Evolutionary conservation across 495 filamentous ascomycete species (phyloP), one percentile per base, ranked within the genome.

Genomic region (Elasticomyces elasticus): DNA sequence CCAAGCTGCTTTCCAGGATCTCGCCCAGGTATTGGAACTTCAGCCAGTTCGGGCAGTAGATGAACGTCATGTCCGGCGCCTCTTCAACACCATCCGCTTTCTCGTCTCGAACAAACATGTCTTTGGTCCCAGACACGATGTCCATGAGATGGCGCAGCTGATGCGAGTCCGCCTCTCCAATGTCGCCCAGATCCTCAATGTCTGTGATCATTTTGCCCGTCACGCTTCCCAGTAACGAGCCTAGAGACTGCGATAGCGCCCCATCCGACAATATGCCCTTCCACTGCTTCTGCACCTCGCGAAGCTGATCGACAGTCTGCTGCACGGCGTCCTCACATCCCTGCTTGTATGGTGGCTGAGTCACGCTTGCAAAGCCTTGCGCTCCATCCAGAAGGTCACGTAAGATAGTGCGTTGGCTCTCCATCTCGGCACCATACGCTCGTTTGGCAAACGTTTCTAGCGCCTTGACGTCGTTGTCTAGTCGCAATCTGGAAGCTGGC

Each of bases 11-110:
- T 67, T 97, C 89, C 47, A 99, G 69, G 47, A 99, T 87, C 64
- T 94, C 87, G 48, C 81, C 75, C 19, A 99, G 70, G 63, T 88
- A 95, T 62, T 92, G 85, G 62, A 99, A 87, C 51, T 87, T 84
- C 51, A 95, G 73, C 94, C 92, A 99, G 56, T 77, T 81, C 0
- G 76, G 71, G 26, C 86, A 84, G 62, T 95, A 96, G 27, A 94
- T 75, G 11, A 82, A 79, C 22, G 88, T 89, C 33, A 86, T 65
- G 49, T 70, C 67, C 46, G 26, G 27, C 51, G 54, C 30, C 64
- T 72, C 33, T 68, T 59, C 58, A 20, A 60, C 49, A 65, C 59
- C 31, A 31, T 64, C 20, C 0, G 49, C 56, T 0, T 54, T 61
- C 4, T 53, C 42, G 0, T 61, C 50, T 47, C 80, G 74, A 37